Conservation (phyloP, 2,329 filamentous ascomycete genomes). For the Alternaria arbusti region DNA sequence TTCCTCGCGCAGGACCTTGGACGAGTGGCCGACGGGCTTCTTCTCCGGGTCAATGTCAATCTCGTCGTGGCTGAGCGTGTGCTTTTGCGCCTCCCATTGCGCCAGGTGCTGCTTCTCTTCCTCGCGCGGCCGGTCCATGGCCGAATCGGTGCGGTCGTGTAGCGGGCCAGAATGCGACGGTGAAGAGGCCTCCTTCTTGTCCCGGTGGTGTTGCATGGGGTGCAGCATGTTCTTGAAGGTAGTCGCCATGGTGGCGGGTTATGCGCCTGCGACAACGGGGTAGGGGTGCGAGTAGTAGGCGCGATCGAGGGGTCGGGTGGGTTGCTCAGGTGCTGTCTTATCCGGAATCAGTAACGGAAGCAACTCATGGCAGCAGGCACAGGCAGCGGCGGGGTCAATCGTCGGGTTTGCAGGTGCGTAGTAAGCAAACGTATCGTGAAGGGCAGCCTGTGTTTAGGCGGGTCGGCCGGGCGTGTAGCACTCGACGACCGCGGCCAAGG, state of each 20-base stretch:
- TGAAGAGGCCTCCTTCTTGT: slow-evolving; percentile 29
- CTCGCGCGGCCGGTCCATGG: slow-evolving; percentile 51
- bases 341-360: slow-evolving; percentile 12
- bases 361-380: slow-evolving; percentile 20
- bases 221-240: slow-evolving; percentile 47
- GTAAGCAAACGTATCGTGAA: slow-evolving; percentile 3
- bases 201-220: slow-evolving; percentile 40
- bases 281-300: slow-evolving; percentile 8
- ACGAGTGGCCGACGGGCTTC: slow-evolving; percentile 57
- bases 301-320: slow-evolving; percentile 10
- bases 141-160: slow-evolving; percentile 44
- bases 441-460: slow-evolving; percentile 23
- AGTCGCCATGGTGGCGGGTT: slow-evolving; percentile 42
- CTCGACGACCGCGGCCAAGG: slow-evolving; percentile 31
- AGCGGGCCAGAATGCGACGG: slow-evolving; percentile 28
- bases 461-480: slow-evolving; percentile 26
- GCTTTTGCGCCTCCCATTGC: slow-evolving; percentile 56
- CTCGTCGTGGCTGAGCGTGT: slow-evolving; percentile 51
- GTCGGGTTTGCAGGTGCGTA: background rate
- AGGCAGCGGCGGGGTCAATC: slow-evolving; percentile 19
- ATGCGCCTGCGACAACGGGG: slow-evolving; percentile 7
- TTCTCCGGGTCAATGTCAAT: slow-evolving; percentile 52
- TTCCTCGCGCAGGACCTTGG: slow-evolving; percentile 54
- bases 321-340: background rate
- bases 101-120: slow-evolving; percentile 55